Percentiles rank a stretch among this genome's conserved stretches.
phyloP scores from a whole-genome alignment of 176 grass and related monocot species.

The Hordeum vulgare region MorexV3_pseudomolecules_assembly NC_058520.1:591554494-591554993 shows the following conservation, averaged over 20 bases:
- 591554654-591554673: conserved; percentile 44
- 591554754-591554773: conserved; percentile 31
- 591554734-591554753: conserved; percentile 9
- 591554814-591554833: background rate
- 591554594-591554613: conserved; percentile 10
- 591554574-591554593: conserved; percentile 3
- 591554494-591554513: background rate
- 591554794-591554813: too few species aligned
- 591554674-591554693: conserved; percentile 44
- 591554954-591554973: too few species aligned
- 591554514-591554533: conserved; percentile 33
- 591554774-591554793: background rate
- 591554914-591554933: too few species aligned
- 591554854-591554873: conserved; percentile 18
- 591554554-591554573: conserved; percentile 29
- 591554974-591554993: too few species aligned
- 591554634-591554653: conserved; percentile 12
- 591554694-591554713: conserved; percentile 31
- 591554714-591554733: conserved; percentile 34
- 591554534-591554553: conserved; percentile 36
- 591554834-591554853: background rate
- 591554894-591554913: too few species aligned
- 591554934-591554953: too few species aligned
- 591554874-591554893: too few species aligned
- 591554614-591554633: background rate